Conservation (phyloP, 768 basidiomycete genomes). For the Amanita rubescens region DNA sequence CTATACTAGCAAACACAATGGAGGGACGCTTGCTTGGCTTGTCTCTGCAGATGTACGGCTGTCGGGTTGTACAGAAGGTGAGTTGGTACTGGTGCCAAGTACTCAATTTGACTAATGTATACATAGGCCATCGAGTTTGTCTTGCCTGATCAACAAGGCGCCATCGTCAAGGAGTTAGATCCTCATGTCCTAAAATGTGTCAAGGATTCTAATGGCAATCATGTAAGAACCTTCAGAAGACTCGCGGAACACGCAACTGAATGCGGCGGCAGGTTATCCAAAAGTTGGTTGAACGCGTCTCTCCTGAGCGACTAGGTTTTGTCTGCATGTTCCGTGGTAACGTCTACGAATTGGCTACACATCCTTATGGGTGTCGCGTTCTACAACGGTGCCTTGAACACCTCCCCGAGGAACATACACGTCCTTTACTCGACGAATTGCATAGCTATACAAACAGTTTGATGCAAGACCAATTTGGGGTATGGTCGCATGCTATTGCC, state of each 20-base stretch:
- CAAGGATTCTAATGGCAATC: constrained; percentile 89
- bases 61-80: constrained; percentile 92
- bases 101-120: neutral
- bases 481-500: constrained; percentile 28
- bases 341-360: constrained; percentile 75
- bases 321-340: constrained; percentile 69
- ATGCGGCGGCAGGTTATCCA: constrained; percentile 61
- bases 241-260: constrained; percentile 2
- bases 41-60: constrained; percentile 92
- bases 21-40: constrained; percentile 70
- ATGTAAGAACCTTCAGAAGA: constrained; percentile 44
- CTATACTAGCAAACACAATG: constrained; percentile 61
- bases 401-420: constrained; percentile 58
- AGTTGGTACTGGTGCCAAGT: neutral
- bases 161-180: constrained; percentile 74
- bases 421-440: constrained; percentile 76
- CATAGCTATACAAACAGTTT: constrained; percentile 61
- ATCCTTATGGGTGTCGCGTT: constrained; percentile 92
- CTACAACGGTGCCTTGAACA: constrained; percentile 90
- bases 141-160: constrained; percentile 66
- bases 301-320: constrained; percentile 70
- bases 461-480: constrained; percentile 90
- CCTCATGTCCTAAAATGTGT: constrained; percentile 78
- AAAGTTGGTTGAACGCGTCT: constrained; percentile 78
- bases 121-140: constrained; percentile 77